Conservation (phyloP, 768 basidiomycete genomes). For the Tylopilus vinaceipallidus region DNA sequence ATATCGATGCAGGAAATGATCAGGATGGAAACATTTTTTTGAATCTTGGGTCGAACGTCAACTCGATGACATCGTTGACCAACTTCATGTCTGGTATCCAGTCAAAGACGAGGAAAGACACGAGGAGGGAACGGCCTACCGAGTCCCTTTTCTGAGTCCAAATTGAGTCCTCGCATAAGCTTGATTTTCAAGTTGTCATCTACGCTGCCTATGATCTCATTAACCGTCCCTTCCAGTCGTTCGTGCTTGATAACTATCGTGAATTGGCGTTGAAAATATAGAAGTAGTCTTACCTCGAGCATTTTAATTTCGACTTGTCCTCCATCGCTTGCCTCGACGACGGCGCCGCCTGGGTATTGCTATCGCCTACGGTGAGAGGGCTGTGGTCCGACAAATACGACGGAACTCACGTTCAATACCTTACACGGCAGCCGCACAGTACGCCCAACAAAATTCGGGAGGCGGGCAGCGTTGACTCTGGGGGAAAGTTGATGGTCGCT, state of each 20-base stretch:
- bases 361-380: constrained; percentile 13
- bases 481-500: constrained; percentile 36
- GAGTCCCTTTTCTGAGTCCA: constrained; percentile 53
- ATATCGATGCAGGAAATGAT: not conserved
- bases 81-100: constrained; percentile 49
- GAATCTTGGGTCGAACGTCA: constrained; percentile 60
- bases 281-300: constrained; percentile 35
- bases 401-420: constrained; percentile 46
- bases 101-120: constrained; percentile 5
- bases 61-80: constrained; percentile 58
- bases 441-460: constrained; percentile 49
- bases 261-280: not conserved
- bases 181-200: constrained; percentile 54
- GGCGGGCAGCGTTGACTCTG: constrained; percentile 62
- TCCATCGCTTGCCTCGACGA: constrained; percentile 67
- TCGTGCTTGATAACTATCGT: constrained; percentile 33
- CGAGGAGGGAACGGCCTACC: constrained; percentile 42
- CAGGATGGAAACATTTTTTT: constrained; percentile 44
- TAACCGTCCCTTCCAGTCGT: constrained; percentile 48
- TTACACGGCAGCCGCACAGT: constrained; percentile 63
- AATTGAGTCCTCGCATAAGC: constrained; percentile 47
- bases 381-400: not conserved
- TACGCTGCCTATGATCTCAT: constrained; percentile 69
- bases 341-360: constrained; percentile 43
- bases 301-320: constrained; percentile 53